phyloP scores from a whole-genome alignment of 768 basidiomycete species.

The Porpolomopsis calyptriformis region DNA sequence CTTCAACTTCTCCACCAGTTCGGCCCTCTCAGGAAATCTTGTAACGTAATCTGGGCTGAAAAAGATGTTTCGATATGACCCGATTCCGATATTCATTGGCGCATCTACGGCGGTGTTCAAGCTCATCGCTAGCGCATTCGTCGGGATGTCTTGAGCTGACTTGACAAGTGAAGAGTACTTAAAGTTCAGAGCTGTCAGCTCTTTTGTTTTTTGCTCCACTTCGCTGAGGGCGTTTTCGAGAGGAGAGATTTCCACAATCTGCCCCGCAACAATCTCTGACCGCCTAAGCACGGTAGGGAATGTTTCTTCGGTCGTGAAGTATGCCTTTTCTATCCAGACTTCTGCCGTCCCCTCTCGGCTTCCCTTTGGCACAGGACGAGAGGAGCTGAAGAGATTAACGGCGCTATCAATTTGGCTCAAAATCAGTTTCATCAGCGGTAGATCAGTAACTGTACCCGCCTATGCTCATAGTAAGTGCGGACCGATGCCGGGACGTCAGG shows the following conservation, averaged over 20 bases:
- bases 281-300: conserved; percentile 89
- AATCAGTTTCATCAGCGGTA: not conserved
- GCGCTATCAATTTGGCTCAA: conserved; percentile 38
- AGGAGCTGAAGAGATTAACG: conserved; percentile 73
- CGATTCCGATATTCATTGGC: conserved; percentile 63
- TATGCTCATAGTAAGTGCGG: conserved; percentile 80
- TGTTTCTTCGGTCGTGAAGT: conserved; percentile 73
- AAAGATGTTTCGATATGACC: conserved; percentile 69
- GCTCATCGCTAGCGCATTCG: conserved; percentile 75
- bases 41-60: conserved; percentile 58
- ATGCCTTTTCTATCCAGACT: conserved; percentile 83
- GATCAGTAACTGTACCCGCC: conserved; percentile 28
- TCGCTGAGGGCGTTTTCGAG: conserved; percentile 75
- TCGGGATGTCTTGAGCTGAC: conserved; percentile 60
- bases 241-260: conserved; percentile 72
- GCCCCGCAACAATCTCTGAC: conserved; percentile 69
- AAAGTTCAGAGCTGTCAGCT: conserved; percentile 54
- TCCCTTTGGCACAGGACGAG: conserved; percentile 53
- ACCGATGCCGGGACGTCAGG: conserved; percentile 74
- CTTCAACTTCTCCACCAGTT: conserved; percentile 62
- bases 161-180: conserved; percentile 74
- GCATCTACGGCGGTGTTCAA: conserved; percentile 84
- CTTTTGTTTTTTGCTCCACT: conserved; percentile 70
- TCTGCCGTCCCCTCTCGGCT: conserved; percentile 61
- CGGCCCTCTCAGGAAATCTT: conserved; percentile 58